phyloP scores from a whole-genome alignment of 73 alveolate genomes.

The Breviolum minutum region DNA sequence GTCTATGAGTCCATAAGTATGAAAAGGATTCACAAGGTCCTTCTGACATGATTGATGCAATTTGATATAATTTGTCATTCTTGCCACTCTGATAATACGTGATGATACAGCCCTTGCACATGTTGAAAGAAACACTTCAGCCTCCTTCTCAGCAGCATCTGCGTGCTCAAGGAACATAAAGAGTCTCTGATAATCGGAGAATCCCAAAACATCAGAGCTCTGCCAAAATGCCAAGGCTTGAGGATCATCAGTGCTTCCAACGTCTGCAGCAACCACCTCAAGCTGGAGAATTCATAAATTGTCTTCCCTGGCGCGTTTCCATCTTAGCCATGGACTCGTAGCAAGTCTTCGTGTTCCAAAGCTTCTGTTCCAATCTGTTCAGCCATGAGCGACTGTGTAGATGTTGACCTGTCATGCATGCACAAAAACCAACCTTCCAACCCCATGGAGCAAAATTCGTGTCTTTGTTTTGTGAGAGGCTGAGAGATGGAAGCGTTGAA shows the following conservation, averaged over 20 bases:
- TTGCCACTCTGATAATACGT: neutral
- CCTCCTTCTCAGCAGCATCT: slow-evolving; percentile 71
- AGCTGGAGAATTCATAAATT: neutral
- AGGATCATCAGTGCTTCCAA: slow-evolving; percentile 90
- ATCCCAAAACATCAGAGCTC: slow-evolving; percentile 93
- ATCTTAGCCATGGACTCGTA: slow-evolving; percentile 15
- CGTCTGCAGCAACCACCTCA: slow-evolving; percentile 87
- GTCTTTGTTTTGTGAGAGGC: too few species aligned
- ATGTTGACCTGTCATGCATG: slow-evolving; percentile 43
- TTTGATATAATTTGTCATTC: neutral
- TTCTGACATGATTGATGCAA: too few species aligned
- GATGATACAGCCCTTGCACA: neutral
- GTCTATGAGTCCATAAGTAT: neutral
- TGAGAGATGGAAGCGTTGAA: too few species aligned
- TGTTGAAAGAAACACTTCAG: neutral
- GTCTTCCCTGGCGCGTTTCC: neutral
- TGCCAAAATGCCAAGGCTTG: slow-evolving; percentile 94
- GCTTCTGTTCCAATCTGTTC: slow-evolving; percentile 94
- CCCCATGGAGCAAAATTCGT: too few species aligned
- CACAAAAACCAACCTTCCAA: too few species aligned
- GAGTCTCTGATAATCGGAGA: slow-evolving; percentile 87
- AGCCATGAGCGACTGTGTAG: slow-evolving; percentile 92
- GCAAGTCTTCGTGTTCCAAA: slow-evolving; percentile 68
- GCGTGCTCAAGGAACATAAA: slow-evolving; percentile 93
- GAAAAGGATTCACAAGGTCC: neutral